Evolutionary conservation across 805 yeast species (phyloP).

Genomic region (Saturnispora besseyi): DNA sequence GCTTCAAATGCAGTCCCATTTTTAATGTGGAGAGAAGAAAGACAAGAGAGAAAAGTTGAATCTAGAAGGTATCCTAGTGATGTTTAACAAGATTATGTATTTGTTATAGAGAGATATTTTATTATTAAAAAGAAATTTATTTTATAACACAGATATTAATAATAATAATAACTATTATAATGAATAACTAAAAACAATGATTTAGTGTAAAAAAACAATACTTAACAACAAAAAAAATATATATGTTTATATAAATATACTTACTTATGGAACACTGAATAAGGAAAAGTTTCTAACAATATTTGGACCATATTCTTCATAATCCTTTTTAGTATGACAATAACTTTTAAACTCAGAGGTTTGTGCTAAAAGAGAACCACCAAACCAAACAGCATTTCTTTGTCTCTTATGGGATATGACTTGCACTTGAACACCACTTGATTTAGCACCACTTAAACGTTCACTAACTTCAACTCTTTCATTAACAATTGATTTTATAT

Average conservation of each 20-base stretch:
- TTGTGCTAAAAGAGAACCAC: slow-evolving; percentile 94
- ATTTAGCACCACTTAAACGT: slow-evolving; percentile 59
- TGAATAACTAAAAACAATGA: background rate
- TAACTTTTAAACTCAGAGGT: slow-evolving; percentile 93
- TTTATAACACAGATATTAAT: background rate
- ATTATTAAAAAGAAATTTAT: no score
- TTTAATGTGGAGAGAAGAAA: slow-evolving; percentile 37
- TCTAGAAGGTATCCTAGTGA: slow-evolving; percentile 10
- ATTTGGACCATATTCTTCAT: slow-evolving; percentile 96
- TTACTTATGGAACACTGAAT: slow-evolving; percentile 69
- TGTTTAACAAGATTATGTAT: background rate
- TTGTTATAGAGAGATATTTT: no score
- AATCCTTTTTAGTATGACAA: slow-evolving; percentile 94
- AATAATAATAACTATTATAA: background rate
- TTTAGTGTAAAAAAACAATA: background rate
- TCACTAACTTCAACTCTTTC: slow-evolving; percentile 83
- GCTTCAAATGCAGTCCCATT: slow-evolving; percentile 55
- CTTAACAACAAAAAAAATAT: background rate
- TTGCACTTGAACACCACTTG: slow-evolving; percentile 94
- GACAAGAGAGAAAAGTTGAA: slow-evolving; percentile 23
- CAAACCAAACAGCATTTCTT: slow-evolving; percentile 99
- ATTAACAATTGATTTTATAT: slow-evolving; percentile 76
- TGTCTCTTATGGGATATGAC: slow-evolving; percentile 96
- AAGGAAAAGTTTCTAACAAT: slow-evolving; percentile 95
- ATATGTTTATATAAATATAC: background rate